Conservation (phyloP, 139 green algal species). For the Tetraselmis chui region DNA sequence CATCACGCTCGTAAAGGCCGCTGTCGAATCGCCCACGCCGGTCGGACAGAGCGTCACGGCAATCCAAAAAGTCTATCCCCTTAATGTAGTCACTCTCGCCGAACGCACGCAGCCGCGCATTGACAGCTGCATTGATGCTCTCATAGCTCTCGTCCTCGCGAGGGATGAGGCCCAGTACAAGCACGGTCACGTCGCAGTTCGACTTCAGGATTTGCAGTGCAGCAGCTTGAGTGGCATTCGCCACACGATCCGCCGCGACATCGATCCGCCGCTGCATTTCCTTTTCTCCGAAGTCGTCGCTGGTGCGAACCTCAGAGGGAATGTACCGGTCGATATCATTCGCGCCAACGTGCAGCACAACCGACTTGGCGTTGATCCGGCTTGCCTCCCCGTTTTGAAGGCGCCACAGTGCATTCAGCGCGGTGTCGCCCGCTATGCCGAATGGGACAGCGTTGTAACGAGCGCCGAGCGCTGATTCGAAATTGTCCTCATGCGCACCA, state of each 20-base stretch:
- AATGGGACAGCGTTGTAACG: neutral
- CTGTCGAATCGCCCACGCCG: neutral
- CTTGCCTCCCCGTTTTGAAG: neutral
- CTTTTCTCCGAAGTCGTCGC: neutral
- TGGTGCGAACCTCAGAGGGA: neutral
- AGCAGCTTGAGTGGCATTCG: neutral
- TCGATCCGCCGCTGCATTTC: neutral
- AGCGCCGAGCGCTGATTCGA: neutral
- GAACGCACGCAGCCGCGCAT: neutral
- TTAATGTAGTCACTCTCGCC: neutral
- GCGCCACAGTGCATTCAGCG: neutral
- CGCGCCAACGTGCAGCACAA: neutral
- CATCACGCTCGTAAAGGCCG: neutral
- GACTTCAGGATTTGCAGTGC: neutral
- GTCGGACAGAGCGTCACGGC: neutral
- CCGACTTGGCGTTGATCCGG: neutral
- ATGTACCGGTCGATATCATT: neutral
- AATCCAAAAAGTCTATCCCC: neutral
- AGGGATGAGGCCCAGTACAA: neutral
- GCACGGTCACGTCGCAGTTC: neutral
- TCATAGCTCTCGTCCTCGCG: neutral
- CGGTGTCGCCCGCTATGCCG: neutral
- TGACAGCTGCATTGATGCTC: neutral
- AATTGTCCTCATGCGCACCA: neutral
- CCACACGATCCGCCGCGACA: neutral